phyloP scores from a whole-genome alignment of 176 grass and related monocot species.

The Dendrocalamus sinicus region DNA sequence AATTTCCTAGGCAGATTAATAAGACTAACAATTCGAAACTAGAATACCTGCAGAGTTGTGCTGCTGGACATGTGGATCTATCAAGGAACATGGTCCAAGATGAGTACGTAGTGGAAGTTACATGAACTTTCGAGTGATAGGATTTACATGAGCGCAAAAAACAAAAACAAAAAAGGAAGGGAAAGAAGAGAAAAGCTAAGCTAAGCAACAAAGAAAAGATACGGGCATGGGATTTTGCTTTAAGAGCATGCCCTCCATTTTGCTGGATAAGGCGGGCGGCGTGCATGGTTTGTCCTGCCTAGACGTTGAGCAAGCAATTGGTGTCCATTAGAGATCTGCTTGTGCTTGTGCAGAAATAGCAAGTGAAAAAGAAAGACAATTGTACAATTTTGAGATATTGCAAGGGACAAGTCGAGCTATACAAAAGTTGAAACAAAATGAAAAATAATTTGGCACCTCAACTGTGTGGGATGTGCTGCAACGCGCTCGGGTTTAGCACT shows the following conservation, averaged over 20 bases:
- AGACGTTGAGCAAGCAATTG: no score
- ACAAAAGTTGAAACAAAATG: neutral
- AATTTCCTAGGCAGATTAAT: no score
- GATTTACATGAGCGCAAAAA: neutral
- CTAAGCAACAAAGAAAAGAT: conserved; percentile 4
- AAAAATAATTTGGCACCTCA: neutral
- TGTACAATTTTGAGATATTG: neutral
- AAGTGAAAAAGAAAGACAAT: neutral
- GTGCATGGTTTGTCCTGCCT: neutral
- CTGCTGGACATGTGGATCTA: no score
- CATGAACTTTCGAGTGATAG: neutral
- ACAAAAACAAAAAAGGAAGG: neutral
- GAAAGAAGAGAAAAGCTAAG: neutral
- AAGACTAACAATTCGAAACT: neutral
- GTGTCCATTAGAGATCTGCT: neutral
- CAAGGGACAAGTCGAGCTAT: neutral
- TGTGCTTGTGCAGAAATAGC: neutral
- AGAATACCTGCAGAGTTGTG: no score
- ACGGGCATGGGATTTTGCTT: neutral
- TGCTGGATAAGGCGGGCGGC: neutral
- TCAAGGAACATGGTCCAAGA: neutral
- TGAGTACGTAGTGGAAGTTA: neutral
- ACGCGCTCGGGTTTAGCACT: neutral
- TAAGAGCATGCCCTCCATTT: neutral
- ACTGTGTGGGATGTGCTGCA: neutral